phyloP scores from a whole-genome alignment of 306 rosid species.

The Castanopsis chinensis region DNA sequence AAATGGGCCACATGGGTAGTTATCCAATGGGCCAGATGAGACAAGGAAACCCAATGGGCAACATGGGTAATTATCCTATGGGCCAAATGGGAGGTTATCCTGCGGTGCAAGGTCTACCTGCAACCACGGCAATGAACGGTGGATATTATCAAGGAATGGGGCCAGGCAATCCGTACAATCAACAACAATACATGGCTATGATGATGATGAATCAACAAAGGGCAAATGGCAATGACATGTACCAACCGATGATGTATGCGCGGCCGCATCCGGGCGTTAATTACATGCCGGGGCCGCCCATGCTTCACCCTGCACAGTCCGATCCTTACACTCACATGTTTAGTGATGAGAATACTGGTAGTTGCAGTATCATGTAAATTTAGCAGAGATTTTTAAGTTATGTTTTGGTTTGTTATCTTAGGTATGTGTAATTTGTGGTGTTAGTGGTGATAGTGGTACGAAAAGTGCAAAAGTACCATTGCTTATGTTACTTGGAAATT shows the following conservation, averaged over 20 bases:
- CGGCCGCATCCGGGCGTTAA: constrained; percentile 44
- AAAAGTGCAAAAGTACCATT: constrained; percentile 34
- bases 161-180: constrained; percentile 47
- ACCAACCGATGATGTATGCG: constrained; percentile 69
- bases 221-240: constrained; percentile 59
- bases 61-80: constrained; percentile 34
- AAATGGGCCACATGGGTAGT: constrained; percentile 39
- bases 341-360: constrained; percentile 82
- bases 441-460: constrained; percentile 16
- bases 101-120: constrained; percentile 85
- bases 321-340: constrained; percentile 64
- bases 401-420: constrained; percentile 19
- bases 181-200: constrained; percentile 63
- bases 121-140: constrained; percentile 50
- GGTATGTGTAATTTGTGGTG: constrained; percentile 27
- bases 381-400: not conserved
- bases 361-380: constrained; percentile 76
- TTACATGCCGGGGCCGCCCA: constrained; percentile 54
- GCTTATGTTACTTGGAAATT: constrained; percentile 12
- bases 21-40: constrained; percentile 39
- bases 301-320: constrained; percentile 37
- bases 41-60: constrained; percentile 29
- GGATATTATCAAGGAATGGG: constrained; percentile 68
- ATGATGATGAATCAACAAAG: constrained; percentile 87
- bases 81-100: constrained; percentile 56